phyloP scores from a whole-genome alignment of 495 filamentous ascomycete genomes.

The Lindgomyces ingoldianus region DNA sequence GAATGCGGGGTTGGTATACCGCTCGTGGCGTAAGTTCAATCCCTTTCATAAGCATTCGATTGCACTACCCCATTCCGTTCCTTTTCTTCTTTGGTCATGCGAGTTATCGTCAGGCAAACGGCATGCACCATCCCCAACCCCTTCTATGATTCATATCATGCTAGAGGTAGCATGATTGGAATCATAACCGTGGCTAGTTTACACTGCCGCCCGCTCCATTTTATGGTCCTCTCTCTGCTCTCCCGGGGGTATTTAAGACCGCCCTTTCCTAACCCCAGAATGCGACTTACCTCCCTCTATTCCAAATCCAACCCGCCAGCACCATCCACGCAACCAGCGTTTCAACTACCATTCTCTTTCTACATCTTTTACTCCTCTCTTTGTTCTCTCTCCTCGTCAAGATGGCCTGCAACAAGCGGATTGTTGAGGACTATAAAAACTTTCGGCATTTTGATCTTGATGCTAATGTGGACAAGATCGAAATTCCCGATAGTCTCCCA shows the following conservation, averaged over 20 bases:
- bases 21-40: constrained; percentile 41
- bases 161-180: too few species aligned
- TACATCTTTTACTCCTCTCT: constrained; percentile 5
- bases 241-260: too few species aligned
- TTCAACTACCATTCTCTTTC: neutral
- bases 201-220: too few species aligned
- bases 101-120: neutral
- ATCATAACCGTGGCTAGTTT: too few species aligned
- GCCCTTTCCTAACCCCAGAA: too few species aligned
- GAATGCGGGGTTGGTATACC: constrained; percentile 37
- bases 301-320: too few species aligned
- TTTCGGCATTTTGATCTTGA: constrained; percentile 19
- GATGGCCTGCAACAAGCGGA: neutral
- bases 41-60: neutral
- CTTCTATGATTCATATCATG: neutral
- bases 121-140: neutral
- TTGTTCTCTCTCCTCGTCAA: neutral
- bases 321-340: neutral
- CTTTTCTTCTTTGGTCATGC: neutral
- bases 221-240: too few species aligned
- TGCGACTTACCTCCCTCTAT: too few species aligned
- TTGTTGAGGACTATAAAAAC: too few species aligned
- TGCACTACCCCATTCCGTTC: neutral
- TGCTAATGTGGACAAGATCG: constrained; percentile 25
- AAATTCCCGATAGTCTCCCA: constrained; percentile 25